A percentile compares a stretch with the other conserved stretches of the same genome.
phyloP scores from a whole-genome alignment of 2,329 filamentous ascomycete genomes.

The Beauveria sp. region DNA sequence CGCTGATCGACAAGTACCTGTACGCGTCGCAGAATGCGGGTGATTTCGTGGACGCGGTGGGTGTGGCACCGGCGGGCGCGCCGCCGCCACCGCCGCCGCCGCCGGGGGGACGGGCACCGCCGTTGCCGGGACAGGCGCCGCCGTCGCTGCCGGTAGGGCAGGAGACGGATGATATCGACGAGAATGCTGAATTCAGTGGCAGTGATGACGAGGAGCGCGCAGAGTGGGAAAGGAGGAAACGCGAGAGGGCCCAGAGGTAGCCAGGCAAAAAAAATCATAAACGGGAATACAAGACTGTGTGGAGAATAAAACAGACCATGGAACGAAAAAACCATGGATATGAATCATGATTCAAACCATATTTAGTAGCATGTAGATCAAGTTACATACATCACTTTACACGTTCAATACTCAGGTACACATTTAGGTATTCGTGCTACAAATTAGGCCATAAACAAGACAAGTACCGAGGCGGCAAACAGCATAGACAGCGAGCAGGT shows the following conservation, averaged over 20 bases:
- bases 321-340: not conserved
- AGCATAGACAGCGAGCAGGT: not conserved
- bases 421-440: constrained; percentile 3
- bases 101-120: constrained; percentile 16
- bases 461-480: not conserved
- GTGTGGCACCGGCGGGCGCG: constrained; percentile 12
- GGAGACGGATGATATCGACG: constrained; percentile 37
- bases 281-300: not conserved
- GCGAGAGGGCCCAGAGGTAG: constrained; percentile 27
- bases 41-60: constrained; percentile 42
- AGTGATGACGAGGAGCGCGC: constrained; percentile 58
- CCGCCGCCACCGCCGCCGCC: constrained; percentile 9
- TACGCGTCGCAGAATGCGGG: constrained; percentile 52
- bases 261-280: not conserved
- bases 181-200: constrained; percentile 54
- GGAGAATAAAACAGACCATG: not conserved
- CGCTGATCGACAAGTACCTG: constrained; percentile 63
- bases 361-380: constrained; percentile 4
- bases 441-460: constrained; percentile 1
- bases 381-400: not conserved
- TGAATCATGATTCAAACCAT: constrained; percentile 1
- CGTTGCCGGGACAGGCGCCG: constrained; percentile 12
- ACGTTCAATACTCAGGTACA: not conserved
- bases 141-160: constrained; percentile 16
- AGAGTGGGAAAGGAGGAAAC: constrained; percentile 49